Evolutionary conservation across 2,329 filamentous ascomycete genomes (phyloP), one percentile per base, ranked within the genome.

Genomic region (Colletotrichum sp.): DNA sequence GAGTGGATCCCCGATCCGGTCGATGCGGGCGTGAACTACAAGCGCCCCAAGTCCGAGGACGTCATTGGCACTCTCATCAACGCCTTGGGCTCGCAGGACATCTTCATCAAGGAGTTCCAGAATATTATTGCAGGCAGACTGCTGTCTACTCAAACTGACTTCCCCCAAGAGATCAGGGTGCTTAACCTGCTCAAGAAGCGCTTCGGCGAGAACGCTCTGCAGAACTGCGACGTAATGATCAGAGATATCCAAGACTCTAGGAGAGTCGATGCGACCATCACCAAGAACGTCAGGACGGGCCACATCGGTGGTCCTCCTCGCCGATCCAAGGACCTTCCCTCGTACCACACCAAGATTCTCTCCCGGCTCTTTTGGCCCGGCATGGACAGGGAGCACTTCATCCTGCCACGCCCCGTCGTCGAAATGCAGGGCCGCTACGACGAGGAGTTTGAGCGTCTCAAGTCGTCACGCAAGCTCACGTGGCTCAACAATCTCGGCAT

Each of bases 171-270:
- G 84, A 91, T 95, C 70, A 93, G 94, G 71, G 94, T 98, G 6
- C 89, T 99, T 8, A 93, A 96, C 73, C 90, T 99, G 12, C 90
- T 99, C 75, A 98, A 98, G 86, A 90, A 95, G 77, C 93, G 96
- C 10, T 96, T 98, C 72, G 96, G 96, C 28, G 95, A 98, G 79
- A 90, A 91, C 32, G 93, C 95, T 18, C 87, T 99, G 62, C 97
- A 99, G 83, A 95, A 95, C 65, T 98, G 96, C 84, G 96, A 99
- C 82, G 97, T 99, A 80, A 99, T 99, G 97, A 91, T 99, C 73
- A 95, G 94, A 78, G 97, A 99, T 83, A 94, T 99, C 44, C 91
- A 94, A 78, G 96, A 98, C 81, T 98, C 96, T 2, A 90, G 90
- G 76, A 90, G 92, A 57, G 91, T 98, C 75, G 95, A 98, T 81